Base-by-base conservation (phyloP, 495 filamentous ascomycete species). In the Hypoxylon fragiforme region DNA sequence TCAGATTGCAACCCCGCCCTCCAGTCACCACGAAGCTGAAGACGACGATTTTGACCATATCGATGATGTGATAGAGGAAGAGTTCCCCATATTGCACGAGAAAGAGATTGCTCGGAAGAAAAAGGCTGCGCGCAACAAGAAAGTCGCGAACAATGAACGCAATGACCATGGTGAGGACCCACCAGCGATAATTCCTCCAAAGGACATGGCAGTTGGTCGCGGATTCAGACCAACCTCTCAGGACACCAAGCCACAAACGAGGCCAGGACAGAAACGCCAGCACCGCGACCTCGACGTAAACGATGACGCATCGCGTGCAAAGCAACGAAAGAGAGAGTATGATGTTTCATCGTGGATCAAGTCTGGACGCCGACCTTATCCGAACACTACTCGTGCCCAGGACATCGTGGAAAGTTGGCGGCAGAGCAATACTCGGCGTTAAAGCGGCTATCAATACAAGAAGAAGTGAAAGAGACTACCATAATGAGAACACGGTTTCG, bases 121-220 rank as follows among this genome's bases (percentile, higher is more conserved):
- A n/a, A n/a, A n/a, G n/a, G n/a, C n/a, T n/a, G n/a, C n/a, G n/a
- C n/a, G n/a, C n/a, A n/a, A n/a, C n/a, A 28, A 28, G 24, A 4
- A 28, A 9, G 24, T 28, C 24, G 24, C 9, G 24, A 28, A 28
- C 9, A 28, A n/a, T n/a, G n/a, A n/a, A n/a, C n/a, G 7, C 9
- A 34, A 44, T 2, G 46, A 57, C 20, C 28, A 45, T 2, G 62
- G 50, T 5, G 42, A 28, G 8, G 28, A 18, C 1, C 50, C 13
- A 1, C 63, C 63, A 0, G 43, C 57, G 13, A 45, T 63, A 13
- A 55, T 51, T 20, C 63, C 63, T 8, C 63, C 63, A 0, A 65
- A 63, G 44, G 49, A 60, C 11, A 63, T 65, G 58, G 15, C 20
- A 3, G 15, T 65, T 11, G 50, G 40, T 12, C 12, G 40, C 11